Evolutionary conservation across 352 stramenopile genomes (phyloP), one percentile per base, ranked within the genome.

Genomic region (Globisporangium polare): DNA sequence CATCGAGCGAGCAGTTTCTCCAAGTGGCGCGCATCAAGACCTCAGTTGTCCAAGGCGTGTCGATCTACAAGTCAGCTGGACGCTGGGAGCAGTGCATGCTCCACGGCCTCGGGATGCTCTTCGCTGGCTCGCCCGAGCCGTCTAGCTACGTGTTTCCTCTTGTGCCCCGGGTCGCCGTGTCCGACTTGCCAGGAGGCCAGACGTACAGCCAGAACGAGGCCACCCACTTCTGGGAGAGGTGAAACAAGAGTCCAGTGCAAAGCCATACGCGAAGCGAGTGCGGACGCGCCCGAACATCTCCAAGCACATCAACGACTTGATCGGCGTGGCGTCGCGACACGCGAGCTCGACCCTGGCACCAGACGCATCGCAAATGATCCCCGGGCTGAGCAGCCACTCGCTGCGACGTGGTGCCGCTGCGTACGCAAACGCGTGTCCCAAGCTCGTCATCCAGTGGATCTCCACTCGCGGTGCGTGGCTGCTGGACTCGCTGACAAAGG

Each of bases 11-110:
- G 8, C 12, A 20, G 0, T 43, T 43, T 12, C 12, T 43, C 12
- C 37, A 43, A 43, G 37, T 18, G 37, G 41, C 42, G 17, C 39
- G 41, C 20, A 50, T 60, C 27, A 60, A 65, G 52, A 56, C 52
- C 2, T 65, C 41, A 0, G 27, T 65, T 1, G 50, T 57, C 47
- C 59, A 65, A 55, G 55, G 43, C 24, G 54, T 71, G 0, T 67
- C 60, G 1, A 65, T 65, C 3, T 65, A 58, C 45, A 58, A 62
- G 43, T 33, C 52, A 2, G 12, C 27, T 1, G 54, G 52, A 12
- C 52, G 27, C n/a, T 71, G 58, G 39, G 45, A 67, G 15, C 59
- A 67, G 29, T 67, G 65, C 20, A 64, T 65, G 65, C 31, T 64
- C 7, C 59, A 55, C 13, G 52, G 18, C 0, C 39, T 66, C 26